Evolutionary conservation across 73 alveolate species (phyloP).

Genomic region (Tetrahymena elliotti): DNA sequence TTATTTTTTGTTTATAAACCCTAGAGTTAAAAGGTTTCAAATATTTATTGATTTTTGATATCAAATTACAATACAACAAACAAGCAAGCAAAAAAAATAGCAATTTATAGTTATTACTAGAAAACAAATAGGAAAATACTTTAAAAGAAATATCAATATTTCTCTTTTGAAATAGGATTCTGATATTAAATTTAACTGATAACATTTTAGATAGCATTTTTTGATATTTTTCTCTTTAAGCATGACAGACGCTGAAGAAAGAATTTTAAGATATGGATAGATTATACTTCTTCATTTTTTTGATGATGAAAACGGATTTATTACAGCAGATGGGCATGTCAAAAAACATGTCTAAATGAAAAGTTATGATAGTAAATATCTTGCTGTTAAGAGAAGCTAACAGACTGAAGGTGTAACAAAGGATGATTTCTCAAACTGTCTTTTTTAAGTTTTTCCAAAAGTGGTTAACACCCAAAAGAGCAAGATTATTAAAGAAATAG

Average conservation of each 20-base stretch:
- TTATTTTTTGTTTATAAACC: background rate
- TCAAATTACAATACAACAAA: background rate
- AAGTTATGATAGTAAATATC: constrained; percentile 7
- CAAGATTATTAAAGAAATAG: constrained; percentile 19
- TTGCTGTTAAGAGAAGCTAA: constrained; percentile 6
- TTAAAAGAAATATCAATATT: too few species aligned
- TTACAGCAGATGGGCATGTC: constrained; percentile 35
- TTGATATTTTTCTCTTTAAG: background rate
- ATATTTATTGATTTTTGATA: background rate
- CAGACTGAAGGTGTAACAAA: background rate
- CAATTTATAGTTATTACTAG: background rate
- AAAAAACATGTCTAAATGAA: constrained; percentile 16
- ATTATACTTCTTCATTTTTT: constrained; percentile 24
- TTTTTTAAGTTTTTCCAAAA: constrained; percentile 31
- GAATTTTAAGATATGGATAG: constrained; percentile 4
- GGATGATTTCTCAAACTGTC: constrained; percentile 13
- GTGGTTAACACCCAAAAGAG: constrained; percentile 21
- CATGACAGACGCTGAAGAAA: background rate
- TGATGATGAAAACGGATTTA: constrained; percentile 31
- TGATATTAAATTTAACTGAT: background rate
- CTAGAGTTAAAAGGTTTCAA: background rate
- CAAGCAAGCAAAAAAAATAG: background rate
- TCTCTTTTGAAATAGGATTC: background rate
- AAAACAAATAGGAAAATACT: background rate
- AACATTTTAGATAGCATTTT: too few species aligned